These are phyloP conservation scores for Hygrocybe punicea DNA, from an alignment of 768 basidiomycete genomes.

Conservation along the genomic window DNA sequence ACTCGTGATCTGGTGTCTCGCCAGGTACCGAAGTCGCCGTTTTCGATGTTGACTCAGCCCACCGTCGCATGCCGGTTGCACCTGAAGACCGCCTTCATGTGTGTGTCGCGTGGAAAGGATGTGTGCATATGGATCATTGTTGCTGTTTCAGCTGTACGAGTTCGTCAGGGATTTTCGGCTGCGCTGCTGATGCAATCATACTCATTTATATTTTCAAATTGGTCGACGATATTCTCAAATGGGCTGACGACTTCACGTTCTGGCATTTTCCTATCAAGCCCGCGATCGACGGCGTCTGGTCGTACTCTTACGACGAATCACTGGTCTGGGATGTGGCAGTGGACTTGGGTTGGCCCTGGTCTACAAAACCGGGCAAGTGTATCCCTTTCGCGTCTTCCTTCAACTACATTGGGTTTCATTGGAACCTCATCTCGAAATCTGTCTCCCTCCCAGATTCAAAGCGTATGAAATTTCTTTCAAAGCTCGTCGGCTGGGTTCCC, in stretches of 20 bases:
- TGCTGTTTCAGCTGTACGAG: no score
- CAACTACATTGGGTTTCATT: conserved; percentile 29
- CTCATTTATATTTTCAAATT: no score
- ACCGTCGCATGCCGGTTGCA: neutral
- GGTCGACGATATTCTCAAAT: no score
- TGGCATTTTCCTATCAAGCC: no score
- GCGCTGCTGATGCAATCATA: no score
- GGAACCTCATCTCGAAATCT: conserved; percentile 25
- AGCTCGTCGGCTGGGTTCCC: neutral
- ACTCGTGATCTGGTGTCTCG: no score
- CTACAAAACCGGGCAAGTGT: conserved; percentile 11
- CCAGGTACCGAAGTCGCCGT: neutral
- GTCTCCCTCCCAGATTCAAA: conserved; percentile 18
- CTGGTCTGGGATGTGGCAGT: neutral
- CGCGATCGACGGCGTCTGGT: neutral
- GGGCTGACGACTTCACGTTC: no score
- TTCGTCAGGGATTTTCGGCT: no score
- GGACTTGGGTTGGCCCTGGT: conserved; percentile 2
- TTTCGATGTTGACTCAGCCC: neutral
- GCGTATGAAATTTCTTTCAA: neutral
- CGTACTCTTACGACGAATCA: conserved; percentile 1
- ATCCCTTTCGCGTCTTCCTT: conserved; percentile 13
- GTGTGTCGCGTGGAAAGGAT: neutral
- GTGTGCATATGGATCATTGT: neutral
- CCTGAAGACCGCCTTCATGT: neutral